Percentiles rank a stretch among this genome's conserved stretches.
phyloP scores from a whole-genome alignment of 352 stramenopile genomes.

The Globisporangium mamillatum region DNA sequence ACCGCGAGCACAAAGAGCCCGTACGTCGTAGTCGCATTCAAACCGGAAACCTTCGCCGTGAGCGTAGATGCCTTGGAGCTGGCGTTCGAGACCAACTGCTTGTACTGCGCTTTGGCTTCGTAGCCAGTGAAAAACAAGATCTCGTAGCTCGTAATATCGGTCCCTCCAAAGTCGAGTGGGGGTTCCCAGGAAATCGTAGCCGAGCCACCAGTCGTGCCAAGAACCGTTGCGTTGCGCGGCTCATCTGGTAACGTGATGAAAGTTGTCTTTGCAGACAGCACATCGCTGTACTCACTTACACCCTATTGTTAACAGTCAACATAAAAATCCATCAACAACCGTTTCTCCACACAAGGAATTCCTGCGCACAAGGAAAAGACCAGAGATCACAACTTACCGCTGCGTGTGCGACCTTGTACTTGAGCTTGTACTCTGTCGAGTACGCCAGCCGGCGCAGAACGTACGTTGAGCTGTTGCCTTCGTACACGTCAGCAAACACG shows the following conservation, averaged over 20 bases:
- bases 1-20: conserved; percentile 45
- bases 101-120: conserved; percentile 27
- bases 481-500: conserved; percentile 45
- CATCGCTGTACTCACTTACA: conserved; percentile 44
- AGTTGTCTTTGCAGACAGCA: conserved; percentile 26
- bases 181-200: conserved; percentile 40
- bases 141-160: conserved; percentile 44
- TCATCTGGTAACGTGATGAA: conserved; percentile 46
- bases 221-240: conserved; percentile 24
- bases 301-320: conserved; percentile 23
- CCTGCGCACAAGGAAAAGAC: not conserved
- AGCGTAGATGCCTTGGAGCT: conserved; percentile 22
- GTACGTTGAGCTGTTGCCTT: conserved; percentile 18
- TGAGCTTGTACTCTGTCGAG: conserved; percentile 45
- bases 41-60: conserved; percentile 33
- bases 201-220: conserved; percentile 34
- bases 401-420: conserved; percentile 37
- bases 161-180: conserved; percentile 55
- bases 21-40: conserved; percentile 51
- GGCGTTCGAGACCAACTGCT: conserved; percentile 28
- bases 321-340: not conserved
- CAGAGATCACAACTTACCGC: not conserved
- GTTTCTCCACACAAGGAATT: too few species aligned
- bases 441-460: conserved; percentile 32
- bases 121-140: conserved; percentile 42